Evolutionary conservation across 192 early-diverging fungal genomes (phyloP), one percentile per base, ranked within the genome.

Genomic region (Coemansia sp.): DNA sequence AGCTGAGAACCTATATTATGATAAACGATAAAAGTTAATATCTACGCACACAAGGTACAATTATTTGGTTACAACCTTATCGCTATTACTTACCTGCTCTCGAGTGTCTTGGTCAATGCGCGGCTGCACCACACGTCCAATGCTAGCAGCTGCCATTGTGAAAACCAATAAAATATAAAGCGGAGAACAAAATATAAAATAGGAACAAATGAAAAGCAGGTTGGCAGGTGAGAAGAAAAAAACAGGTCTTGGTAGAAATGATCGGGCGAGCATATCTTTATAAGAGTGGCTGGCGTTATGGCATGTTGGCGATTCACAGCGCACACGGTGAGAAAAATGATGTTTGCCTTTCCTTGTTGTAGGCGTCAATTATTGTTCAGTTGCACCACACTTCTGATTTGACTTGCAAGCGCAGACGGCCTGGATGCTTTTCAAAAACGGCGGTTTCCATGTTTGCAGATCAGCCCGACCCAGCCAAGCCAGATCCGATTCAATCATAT

Each of bases 381-480:
- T 21, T 49, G n/a, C 19, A 19, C 48, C 48, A 49, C 48, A 49
- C 48, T 49, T 49, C 19, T 53, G 51, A 27, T 53, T 53, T 25
- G 51, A 53, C 25, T 53, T 24, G 51, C 23, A 51, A 19, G 49
- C n/a, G 49, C 23, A 35, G 32, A 35, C 32, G 32, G 32, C 32
- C 6, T 8, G 32, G 4, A 35, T 1, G 1, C 1, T 4, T 10
- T 8, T 19, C 7, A 21, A 8, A 21, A n/a, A 49, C 6, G 48
- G 17, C 19, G 48, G 60, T 62, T 62, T 62, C 60, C 48, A 32
- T 51, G 48, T 62, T 62, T 62, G 60, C 48, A 49, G 60, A 62
- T 62, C 60, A 35, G 48, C 29, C 22, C 41, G 41, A n/a, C 41
- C 0, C 1, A 5, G 14, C 41, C 41, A 12, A 45, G 5, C 32